Evolutionary conservation across 306 rosid genomes (phyloP).

Genomic region (Amphicarpaea edgeworthii): DNA sequence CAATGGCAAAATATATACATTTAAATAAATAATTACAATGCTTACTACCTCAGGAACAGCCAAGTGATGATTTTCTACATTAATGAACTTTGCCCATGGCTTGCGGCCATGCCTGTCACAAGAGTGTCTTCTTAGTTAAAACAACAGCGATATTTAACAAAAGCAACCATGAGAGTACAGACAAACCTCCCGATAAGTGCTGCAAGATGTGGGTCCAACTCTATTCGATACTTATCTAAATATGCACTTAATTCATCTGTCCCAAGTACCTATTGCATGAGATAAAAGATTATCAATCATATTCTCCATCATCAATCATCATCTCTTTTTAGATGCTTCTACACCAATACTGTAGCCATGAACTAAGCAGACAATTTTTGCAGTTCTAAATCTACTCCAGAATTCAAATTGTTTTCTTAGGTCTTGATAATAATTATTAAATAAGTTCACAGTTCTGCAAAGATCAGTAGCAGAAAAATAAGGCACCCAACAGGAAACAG

Average conservation of each 20-base stretch:
- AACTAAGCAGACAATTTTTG: constrained; percentile 14
- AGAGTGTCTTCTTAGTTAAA: constrained; percentile 7
- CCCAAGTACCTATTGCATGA: constrained; percentile 77
- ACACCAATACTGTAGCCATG: constrained; percentile 9
- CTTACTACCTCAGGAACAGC: constrained; percentile 82
- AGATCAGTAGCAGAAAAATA: constrained; percentile 22
- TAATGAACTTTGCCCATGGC: constrained; percentile 89
- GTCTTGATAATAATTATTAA: constrained; percentile 2
- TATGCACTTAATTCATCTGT: constrained; percentile 82
- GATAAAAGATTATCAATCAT: constrained; percentile 38
- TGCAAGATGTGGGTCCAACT: constrained; percentile 85
- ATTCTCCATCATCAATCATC: neutral
- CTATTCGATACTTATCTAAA: constrained; percentile 79
- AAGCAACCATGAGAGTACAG: neutral
- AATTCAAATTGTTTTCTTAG: constrained; percentile 11
- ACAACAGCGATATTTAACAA: constrained; percentile 18
- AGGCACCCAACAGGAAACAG: constrained; percentile 14
- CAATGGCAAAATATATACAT: neutral
- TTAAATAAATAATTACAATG: neutral
- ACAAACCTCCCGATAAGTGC: constrained; percentile 87
- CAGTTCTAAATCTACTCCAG: constrained; percentile 15
- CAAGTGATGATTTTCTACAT: constrained; percentile 84
- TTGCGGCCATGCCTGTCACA: constrained; percentile 80
- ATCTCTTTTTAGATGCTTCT: constrained; percentile 31
- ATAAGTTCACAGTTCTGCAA: constrained; percentile 9